These are phyloP conservation scores for Fusarium acutatum DNA, from an alignment of 2,329 filamentous ascomycete species.

Conservation along the genomic window DNA sequence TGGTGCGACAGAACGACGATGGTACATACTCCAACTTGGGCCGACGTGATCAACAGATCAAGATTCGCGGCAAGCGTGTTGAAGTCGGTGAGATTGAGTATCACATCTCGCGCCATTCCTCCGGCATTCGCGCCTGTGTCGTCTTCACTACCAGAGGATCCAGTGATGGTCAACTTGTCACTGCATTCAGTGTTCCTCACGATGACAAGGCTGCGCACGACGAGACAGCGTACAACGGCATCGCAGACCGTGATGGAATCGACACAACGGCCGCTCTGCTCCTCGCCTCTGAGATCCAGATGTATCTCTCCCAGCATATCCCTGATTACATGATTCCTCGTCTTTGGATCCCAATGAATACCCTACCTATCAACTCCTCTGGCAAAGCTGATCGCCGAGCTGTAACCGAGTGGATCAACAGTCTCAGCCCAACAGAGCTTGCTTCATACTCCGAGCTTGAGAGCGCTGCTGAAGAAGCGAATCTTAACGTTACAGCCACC, in stretches of 20 bases:
- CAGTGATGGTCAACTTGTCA: neutral
- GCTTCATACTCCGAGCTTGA: neutral
- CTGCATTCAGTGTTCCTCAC: neutral
- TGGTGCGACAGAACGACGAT: neutral
- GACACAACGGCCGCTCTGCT: neutral
- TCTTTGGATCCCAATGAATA: constrained; percentile 1
- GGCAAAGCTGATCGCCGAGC: neutral
- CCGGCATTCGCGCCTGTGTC: neutral
- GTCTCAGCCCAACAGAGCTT: neutral
- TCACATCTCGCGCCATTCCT: neutral
- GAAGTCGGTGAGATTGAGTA: constrained; percentile 2
- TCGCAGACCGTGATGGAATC: neutral
- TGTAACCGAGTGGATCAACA: neutral
- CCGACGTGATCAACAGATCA: neutral
- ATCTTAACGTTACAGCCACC: neutral
- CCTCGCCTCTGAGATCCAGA: neutral
- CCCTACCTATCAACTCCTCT: neutral
- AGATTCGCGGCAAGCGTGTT: neutral
- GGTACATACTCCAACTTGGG: neutral
- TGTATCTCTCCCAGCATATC: neutral
- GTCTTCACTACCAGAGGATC: neutral
- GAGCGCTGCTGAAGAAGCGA: neutral
- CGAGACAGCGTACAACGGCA: neutral
- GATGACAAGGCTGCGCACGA: neutral
- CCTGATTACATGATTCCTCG: neutral